Percentiles rank a stretch among this genome's conserved stretches.
These are phyloP conservation scores for Groenewaldozyma sp. DNA, from an alignment of 1,139 yeast species.

Conservation along the genomic window DNA sequence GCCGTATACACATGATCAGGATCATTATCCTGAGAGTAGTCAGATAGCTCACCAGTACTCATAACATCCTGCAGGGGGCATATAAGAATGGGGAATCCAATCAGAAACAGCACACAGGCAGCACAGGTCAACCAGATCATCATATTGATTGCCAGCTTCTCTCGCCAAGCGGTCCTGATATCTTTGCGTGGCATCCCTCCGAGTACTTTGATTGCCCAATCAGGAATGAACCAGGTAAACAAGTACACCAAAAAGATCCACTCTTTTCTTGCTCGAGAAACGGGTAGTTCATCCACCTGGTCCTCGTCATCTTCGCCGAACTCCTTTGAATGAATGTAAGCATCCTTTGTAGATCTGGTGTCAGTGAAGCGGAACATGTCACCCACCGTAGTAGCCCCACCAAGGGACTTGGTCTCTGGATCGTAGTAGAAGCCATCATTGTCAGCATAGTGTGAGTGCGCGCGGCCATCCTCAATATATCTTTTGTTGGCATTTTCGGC, in stretches of 20 bases:
- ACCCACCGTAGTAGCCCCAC: constrained; percentile 28
- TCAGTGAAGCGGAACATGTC: constrained; percentile 32
- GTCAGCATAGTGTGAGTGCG: constrained; percentile 18
- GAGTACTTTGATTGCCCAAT: constrained; percentile 24
- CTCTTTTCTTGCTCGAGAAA: constrained; percentile 23
- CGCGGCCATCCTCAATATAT: constrained; percentile 6
- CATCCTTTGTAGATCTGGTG: constrained; percentile 23
- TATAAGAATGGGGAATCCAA: constrained; percentile 34
- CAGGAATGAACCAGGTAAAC: constrained; percentile 35
- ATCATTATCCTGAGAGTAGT: constrained; percentile 22
- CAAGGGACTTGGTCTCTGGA: constrained; percentile 28
- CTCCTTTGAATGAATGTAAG: constrained; percentile 25
- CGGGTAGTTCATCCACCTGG: constrained; percentile 23
- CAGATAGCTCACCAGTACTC: constrained; percentile 27
- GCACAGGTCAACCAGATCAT: constrained; percentile 34
- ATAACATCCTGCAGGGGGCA: constrained; percentile 35
- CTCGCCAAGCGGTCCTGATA: constrained; percentile 36
- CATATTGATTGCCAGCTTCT: constrained; percentile 34
- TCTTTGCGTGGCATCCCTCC: constrained; percentile 28
- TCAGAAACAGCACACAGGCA: constrained; percentile 29
- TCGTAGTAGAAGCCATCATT: constrained; percentile 27
- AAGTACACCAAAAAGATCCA: constrained; percentile 34
- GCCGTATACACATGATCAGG: constrained; percentile 30
- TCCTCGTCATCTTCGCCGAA: constrained; percentile 30
- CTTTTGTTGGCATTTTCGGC: constrained; percentile 22